Evolutionary conservation across 345 rosid species (phyloP).

Genomic region (Nasturtium officinale): DNA sequence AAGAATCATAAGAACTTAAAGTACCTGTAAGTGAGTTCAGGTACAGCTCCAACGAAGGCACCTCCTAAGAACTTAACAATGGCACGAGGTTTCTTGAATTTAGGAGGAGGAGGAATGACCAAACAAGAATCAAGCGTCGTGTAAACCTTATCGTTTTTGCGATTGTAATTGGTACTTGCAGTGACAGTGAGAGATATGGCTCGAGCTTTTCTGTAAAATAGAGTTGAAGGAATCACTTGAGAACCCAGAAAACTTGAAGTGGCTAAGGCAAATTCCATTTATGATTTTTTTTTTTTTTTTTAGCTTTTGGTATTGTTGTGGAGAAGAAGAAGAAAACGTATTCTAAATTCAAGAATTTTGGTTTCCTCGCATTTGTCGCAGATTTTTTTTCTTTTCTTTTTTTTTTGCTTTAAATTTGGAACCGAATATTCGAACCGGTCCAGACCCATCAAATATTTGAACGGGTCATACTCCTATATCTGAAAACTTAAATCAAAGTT

Average conservation of each 20-base stretch:
- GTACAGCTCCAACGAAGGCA: conserved; percentile 89
- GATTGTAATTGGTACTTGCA: conserved; percentile 17
- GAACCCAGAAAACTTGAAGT: conserved; percentile 32
- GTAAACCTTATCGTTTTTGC: conserved; percentile 47
- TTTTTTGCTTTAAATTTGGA: no score
- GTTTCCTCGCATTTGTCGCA: no score
- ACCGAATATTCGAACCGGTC: no score
- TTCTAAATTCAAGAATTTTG: background rate
- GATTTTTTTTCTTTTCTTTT: no score
- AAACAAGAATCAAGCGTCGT: conserved; percentile 63
- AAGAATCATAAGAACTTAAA: background rate
- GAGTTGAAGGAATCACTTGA: conserved; percentile 27
- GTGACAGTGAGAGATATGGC: conserved; percentile 26
- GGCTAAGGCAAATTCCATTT: conserved; percentile 35
- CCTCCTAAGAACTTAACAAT: conserved; percentile 87
- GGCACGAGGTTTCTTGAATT: conserved; percentile 59
- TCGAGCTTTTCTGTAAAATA: conserved; percentile 17
- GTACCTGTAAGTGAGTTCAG: conserved; percentile 89
- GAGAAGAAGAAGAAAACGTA: conserved; percentile 10
- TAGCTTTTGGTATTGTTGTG: background rate
- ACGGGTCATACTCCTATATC: no score
- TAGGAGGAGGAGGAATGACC: conserved; percentile 67
- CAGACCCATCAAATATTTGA: no score
- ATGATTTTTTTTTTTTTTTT: no score
- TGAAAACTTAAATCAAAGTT: no score